Base-by-base conservation (phyloP, 2,329 filamentous ascomycete species). In the Pestalotiopsis sp. region DNA sequence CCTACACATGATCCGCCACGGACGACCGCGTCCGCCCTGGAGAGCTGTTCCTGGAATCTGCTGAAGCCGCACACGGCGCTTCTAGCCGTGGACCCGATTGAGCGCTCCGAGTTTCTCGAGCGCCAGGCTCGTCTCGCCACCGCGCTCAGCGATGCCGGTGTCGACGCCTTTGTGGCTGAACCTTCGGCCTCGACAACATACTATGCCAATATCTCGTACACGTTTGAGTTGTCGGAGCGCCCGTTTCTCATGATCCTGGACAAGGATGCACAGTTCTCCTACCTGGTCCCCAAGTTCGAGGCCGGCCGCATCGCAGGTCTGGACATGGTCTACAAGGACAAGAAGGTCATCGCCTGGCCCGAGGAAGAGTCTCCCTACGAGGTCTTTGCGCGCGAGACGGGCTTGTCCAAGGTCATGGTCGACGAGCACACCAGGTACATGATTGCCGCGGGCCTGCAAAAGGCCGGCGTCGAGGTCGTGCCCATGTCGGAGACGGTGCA, bases 161-260 rank as follows among this genome's bases (percentile, higher is more conserved):
- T 76, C 25, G 76, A 78, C 59, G 76, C 75, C 65, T 78, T 78
- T 68, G 61, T 78, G 52, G 75, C 74, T 11, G 76, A 77, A 66
- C 75, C 76, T 40, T 78, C 76, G 23, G 73, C 75, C 1, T 73
- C 70, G 1, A 74, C 72, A 6, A 69, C 70, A 1, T 75, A 74
- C 68, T 75, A 75, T 40, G 72, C 72, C 69, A 74, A 75, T 38
- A 70, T 75, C 25, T 75, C 74, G n/a, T 58, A 67, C 60, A 65
- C 63, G 9, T 73, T 75, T 41, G 23, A 70, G 13, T 71, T 78
- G 25, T 78, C 76, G 12, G 75, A 78, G 71, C 74, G 75, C 2
- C 75, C 76, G 2, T 78, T 74, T 56, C 71, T 76, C 23, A 70
- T 77, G 65, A 69, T 77, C 52, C 61, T 78, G 23, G 72, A 72